Percentiles rank a stretch among this genome's conserved stretches.
These are phyloP conservation scores for Drechslera avenae DNA, from an alignment of 2,329 filamentous ascomycete species.

Conservation along the genomic window DNA sequence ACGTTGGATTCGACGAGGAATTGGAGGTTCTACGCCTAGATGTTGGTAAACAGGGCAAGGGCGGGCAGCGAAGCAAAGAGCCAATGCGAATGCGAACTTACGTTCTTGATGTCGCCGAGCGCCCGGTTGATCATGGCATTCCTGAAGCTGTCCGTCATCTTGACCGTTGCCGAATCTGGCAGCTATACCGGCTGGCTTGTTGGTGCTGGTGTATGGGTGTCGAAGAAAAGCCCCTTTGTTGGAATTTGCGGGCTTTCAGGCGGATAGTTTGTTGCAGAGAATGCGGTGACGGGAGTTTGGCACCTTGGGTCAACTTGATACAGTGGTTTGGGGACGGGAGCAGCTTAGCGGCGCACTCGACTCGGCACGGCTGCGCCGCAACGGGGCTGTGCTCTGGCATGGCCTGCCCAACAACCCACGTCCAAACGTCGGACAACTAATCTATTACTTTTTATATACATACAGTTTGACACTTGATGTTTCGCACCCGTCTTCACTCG, in stretches of 20 bases:
- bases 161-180: conserved; percentile 2
- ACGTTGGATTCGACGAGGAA: conserved; percentile 81
- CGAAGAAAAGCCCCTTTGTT: not conserved
- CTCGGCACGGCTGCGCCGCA: conserved; percentile 23
- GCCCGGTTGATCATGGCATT: conserved; percentile 77
- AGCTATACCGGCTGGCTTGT: no score
- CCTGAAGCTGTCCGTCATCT: conserved; percentile 53
- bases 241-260: not conserved
- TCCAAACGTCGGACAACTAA: no score
- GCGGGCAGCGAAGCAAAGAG: no score
- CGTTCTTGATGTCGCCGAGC: conserved; percentile 84
- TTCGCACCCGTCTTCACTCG: no score
- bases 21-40: conserved; percentile 79
- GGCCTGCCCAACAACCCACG: no score
- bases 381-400: conserved; percentile 24
- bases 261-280: not conserved
- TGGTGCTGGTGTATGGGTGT: not conserved
- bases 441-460: no score
- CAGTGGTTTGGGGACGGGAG: conserved; percentile 11
- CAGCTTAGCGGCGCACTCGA: conserved; percentile 12
- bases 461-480: no score
- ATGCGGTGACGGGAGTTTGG: conserved; percentile 7
- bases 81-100: conserved; percentile 50
- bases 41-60: conserved; percentile 13
- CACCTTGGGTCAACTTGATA: conserved; percentile 13